Percentiles rank a stretch among this genome's conserved stretches.
Evolutionary conservation across 2,329 filamentous ascomycete genomes (phyloP).

Genomic region (Fusarium ramigenum): DNA sequence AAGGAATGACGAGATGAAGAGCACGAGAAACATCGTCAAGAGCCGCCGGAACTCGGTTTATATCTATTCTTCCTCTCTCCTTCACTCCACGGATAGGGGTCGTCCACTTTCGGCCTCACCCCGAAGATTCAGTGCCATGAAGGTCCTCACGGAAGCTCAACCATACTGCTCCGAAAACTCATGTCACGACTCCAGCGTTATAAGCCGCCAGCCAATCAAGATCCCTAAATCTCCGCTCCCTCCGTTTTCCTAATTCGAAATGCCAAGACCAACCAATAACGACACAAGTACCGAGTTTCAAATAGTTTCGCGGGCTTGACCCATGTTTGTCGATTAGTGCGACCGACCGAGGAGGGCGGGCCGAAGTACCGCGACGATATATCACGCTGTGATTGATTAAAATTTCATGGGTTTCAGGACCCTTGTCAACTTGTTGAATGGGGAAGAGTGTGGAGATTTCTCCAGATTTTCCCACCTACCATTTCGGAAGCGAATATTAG

Average conservation of each 20-base stretch:
- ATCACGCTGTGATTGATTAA: not conserved
- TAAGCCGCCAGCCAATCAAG: constrained; percentile 1
- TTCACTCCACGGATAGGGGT: not conserved
- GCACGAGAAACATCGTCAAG: not conserved
- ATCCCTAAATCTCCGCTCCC: constrained; percentile 13
- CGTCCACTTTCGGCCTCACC: not conserved
- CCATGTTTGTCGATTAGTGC: not conserved
- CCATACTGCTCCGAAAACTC: not conserved
- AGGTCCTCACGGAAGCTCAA: not conserved
- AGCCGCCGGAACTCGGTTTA: not conserved
- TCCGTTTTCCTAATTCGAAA: constrained; percentile 13
- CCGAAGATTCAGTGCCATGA: not conserved
- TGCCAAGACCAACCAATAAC: not conserved
- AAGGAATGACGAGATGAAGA: not conserved
- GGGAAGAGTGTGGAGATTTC: not conserved
- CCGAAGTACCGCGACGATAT: constrained; percentile 1
- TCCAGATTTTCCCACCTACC: constrained; percentile 27
- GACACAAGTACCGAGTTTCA: constrained; percentile 12
- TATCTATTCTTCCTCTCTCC: not conserved
- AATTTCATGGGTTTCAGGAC: constrained; percentile 4
- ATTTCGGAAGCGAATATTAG: not conserved
- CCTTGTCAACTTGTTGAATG: not conserved
- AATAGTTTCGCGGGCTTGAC: not conserved
- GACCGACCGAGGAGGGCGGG: not conserved
- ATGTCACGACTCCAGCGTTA: not conserved